Conservation (phyloP, 2,329 filamentous ascomycete genomes). For the Penicillium sp. region DNA sequence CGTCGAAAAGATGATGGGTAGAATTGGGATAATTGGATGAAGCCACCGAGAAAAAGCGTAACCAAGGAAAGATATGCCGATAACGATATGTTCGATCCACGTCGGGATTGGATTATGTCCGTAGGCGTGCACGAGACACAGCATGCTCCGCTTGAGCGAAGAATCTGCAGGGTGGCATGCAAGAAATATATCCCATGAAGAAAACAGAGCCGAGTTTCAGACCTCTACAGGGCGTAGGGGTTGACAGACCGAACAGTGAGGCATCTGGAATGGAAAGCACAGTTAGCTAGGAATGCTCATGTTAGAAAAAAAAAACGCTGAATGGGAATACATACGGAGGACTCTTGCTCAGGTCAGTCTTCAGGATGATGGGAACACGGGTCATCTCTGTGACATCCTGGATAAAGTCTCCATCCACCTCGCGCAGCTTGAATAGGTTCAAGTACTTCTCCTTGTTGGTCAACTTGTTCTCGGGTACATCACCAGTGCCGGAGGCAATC, state of each 20-base stretch:
- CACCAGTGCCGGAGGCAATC: slow-evolving; percentile 65
- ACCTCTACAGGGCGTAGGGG: slow-evolving; percentile 49
- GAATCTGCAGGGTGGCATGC: slow-evolving; percentile 29
- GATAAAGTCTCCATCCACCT: slow-evolving; percentile 93
- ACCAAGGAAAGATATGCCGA: slow-evolving; percentile 16
- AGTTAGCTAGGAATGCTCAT: background rate
- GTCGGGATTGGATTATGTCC: slow-evolving; percentile 26
- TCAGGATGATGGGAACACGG: slow-evolving; percentile 92
- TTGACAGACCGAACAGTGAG: slow-evolving; percentile 54
- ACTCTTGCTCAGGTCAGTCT: slow-evolving; percentile 98
- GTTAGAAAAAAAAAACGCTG: background rate
- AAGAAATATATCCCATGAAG: slow-evolving; percentile 28
- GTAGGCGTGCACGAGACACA: slow-evolving; percentile 12
- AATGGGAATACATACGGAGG: slow-evolving; percentile 76
- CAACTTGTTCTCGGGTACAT: slow-evolving; percentile 75
- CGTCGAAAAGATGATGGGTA: slow-evolving; percentile 12
- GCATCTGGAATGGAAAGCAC: slow-evolving; percentile 36
- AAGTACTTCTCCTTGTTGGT: slow-evolving; percentile 96
- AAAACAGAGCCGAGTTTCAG: slow-evolving; percentile 10
- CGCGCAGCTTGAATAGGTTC: slow-evolving; percentile 81
- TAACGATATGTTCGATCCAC: slow-evolving; percentile 28
- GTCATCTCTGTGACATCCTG: slow-evolving; percentile 99
- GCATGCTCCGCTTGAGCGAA: slow-evolving; percentile 16
- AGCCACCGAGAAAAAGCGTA: slow-evolving; percentile 12
- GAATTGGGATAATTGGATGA: slow-evolving; percentile 5